phyloP scores from a whole-genome alignment of 495 filamentous ascomycete genomes.

The Glonium stellatum region DNA sequence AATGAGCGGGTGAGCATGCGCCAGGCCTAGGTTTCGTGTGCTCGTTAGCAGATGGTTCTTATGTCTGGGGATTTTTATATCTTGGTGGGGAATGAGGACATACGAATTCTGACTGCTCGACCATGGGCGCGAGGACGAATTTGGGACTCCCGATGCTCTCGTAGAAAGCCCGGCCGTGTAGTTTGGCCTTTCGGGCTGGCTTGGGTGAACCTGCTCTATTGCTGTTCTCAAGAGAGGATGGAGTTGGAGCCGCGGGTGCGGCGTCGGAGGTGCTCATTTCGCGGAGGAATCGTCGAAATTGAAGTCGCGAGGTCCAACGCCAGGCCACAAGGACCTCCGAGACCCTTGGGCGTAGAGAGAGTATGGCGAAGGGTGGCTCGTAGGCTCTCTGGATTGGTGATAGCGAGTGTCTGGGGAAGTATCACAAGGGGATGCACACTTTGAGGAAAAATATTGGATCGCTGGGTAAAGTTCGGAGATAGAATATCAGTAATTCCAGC shows the following conservation, averaged over 20 bases:
- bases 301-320: not conserved
- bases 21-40: slow-evolving; percentile 61
- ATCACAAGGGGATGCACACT: not conserved
- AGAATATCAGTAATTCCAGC: too few species aligned
- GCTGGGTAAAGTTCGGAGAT: too few species aligned
- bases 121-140: slow-evolving; percentile 91
- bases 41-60: not conserved
- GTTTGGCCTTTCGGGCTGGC: slow-evolving; percentile 41
- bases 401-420: not conserved
- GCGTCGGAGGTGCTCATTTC: not conserved
- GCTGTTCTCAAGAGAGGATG: not conserved
- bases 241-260: not conserved
- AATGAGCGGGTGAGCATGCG: slow-evolving; percentile 89
- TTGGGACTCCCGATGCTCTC: slow-evolving; percentile 87
- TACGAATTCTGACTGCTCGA: slow-evolving; percentile 96
- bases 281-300: slow-evolving; percentile 1
- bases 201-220: not conserved
- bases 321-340: not conserved
- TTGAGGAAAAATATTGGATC: too few species aligned
- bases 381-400: not conserved
- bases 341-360: not conserved
- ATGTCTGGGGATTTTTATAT: slow-evolving; percentile 28
- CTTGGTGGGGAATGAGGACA: slow-evolving; percentile 28
- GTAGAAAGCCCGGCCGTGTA: slow-evolving; percentile 83
- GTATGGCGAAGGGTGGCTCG: not conserved